Conservation (phyloP, 495 filamentous ascomycete genomes). For the Penicillium paxilli region DNA sequence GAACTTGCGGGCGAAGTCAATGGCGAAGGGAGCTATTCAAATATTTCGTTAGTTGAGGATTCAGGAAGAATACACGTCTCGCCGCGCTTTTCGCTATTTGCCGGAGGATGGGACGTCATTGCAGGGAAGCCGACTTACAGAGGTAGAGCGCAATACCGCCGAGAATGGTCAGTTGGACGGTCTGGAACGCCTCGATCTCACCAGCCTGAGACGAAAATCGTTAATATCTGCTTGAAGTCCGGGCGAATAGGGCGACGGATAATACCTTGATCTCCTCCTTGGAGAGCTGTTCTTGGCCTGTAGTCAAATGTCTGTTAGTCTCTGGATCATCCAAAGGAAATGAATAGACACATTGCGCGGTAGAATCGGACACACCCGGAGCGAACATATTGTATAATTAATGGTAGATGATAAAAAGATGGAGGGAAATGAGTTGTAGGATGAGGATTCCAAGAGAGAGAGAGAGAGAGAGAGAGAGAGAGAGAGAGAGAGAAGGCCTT, state of each 20-base stretch:
- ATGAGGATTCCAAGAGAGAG: background rate
- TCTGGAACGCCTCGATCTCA: slow-evolving; percentile 70
- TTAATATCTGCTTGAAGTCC: background rate
- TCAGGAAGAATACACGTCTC: background rate
- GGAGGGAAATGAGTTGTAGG: slow-evolving; percentile 1
- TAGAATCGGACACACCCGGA: slow-evolving; percentile 31
- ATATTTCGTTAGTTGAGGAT: background rate
- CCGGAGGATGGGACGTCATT: background rate
- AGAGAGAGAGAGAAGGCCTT: no score
- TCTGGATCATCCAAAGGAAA: background rate
- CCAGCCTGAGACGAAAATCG: slow-evolving; percentile 44
- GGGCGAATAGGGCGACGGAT: background rate
- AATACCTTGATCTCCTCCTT: slow-evolving; percentile 49
- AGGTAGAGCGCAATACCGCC: slow-evolving; percentile 74
- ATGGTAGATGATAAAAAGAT: background rate
- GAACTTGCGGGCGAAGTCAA: slow-evolving; percentile 75
- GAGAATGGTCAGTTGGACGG: slow-evolving; percentile 61
- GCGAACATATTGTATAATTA: slow-evolving; percentile 44
- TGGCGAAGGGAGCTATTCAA: slow-evolving; percentile 70
- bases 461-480: no score
- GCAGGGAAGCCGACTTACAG: slow-evolving; percentile 55
- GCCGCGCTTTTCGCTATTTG: background rate
- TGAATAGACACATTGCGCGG: background rate
- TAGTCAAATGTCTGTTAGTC: background rate
- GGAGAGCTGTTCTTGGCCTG: slow-evolving; percentile 48